Evolutionary conservation across 768 basidiomycete species (phyloP), one percentile per base, ranked within the genome.

Genomic region (Crassisporium funariophilum): DNA sequence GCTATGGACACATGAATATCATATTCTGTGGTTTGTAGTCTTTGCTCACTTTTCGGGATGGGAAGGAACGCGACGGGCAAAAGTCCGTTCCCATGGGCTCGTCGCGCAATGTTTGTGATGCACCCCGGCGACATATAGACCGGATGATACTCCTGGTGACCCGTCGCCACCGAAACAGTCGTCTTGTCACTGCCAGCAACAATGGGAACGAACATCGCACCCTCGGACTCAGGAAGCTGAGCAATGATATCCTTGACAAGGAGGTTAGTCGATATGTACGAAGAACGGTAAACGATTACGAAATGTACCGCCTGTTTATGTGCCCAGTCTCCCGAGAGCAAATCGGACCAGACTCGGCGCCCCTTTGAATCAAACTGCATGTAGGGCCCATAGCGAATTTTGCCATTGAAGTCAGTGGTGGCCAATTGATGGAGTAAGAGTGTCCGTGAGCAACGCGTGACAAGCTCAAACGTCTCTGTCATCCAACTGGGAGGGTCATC

Each of bases 401-500:
- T 12, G 12, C 24, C 38, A 9, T 31, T 27, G 37, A 53, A 53
- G 27, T 53, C 41, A 12, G 47, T 12, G 21, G 39, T 47, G 12
- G 16, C 23, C 9, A 49, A 23, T 19, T 48, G 41, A 12, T 49
- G 41, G 10, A 48, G 16, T 1, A 48, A 24, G n/a, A 53, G 21
- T 16, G 21, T n/a, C 9, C 16, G 33, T 15, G 34, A 9, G 21
- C 36, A 31, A 52, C 62, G 56, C 10, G 47, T 46, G 19, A 51
- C 60, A 13, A 67, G 55, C 20, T 59, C 47, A 35, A 59, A 68
- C 7, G 22, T 46, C 15, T 55, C 40, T 0, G n/a, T 41, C 61
- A 59, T 66, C 66, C 68, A 70, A n/a, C 25, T 22, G 1, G 60
- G 65, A 4, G 55, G 44, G 16, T 17, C 47, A 3, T 5, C 27